These are phyloP conservation scores for Ganoderma boninense DNA, from an alignment of 1,284 basidiomycete species.

Conservation along the genomic window DNA sequence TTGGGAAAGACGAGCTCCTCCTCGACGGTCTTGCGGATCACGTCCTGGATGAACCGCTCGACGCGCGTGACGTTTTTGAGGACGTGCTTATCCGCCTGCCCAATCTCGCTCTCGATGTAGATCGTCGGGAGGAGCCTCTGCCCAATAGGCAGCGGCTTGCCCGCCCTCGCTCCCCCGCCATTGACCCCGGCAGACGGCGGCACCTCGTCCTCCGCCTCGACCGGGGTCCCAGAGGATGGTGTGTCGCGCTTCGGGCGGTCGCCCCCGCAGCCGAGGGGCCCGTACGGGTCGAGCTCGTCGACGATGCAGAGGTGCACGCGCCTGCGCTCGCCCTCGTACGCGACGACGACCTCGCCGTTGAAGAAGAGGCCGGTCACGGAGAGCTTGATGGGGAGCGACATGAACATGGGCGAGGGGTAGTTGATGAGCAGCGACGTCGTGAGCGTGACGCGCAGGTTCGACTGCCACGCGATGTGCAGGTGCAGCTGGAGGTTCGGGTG, in stretches of 20 bases:
- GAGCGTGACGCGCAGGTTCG: conserved; percentile 83
- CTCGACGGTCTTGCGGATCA: conserved; percentile 93
- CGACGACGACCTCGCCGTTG: conserved; percentile 87
- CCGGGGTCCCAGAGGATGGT: conserved; percentile 40
- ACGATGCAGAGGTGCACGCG: conserved; percentile 90
- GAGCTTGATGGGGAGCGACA: conserved; percentile 94
- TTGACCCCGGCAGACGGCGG: conserved; percentile 39
- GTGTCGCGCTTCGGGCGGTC: conserved; percentile 59
- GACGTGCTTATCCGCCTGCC: conserved; percentile 95
- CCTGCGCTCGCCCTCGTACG: conserved; percentile 85
- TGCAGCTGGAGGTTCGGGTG: conserved; percentile 82
- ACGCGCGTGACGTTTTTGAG: conserved; percentile 97
- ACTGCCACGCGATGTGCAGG: conserved; percentile 78
- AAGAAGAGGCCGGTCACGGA: conserved; percentile 90
- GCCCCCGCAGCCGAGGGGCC: conserved; percentile 60
- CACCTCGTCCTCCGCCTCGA: conserved; percentile 50
- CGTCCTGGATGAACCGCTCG: conserved; percentile 95
- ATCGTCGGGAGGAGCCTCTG: conserved; percentile 91
- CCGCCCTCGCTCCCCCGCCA: conserved; percentile 31
- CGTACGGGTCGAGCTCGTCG: conserved; percentile 86
- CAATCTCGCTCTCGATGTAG: conserved; percentile 96
- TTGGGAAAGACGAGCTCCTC: conserved; percentile 95
- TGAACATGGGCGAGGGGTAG: conserved; percentile 94
- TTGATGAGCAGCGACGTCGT: conserved; percentile 96
- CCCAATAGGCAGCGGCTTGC: conserved; percentile 79